These are phyloP conservation scores for Calonectria fujianensis DNA, from an alignment of 2,329 filamentous ascomycete species.

Conservation along the genomic window DNA sequence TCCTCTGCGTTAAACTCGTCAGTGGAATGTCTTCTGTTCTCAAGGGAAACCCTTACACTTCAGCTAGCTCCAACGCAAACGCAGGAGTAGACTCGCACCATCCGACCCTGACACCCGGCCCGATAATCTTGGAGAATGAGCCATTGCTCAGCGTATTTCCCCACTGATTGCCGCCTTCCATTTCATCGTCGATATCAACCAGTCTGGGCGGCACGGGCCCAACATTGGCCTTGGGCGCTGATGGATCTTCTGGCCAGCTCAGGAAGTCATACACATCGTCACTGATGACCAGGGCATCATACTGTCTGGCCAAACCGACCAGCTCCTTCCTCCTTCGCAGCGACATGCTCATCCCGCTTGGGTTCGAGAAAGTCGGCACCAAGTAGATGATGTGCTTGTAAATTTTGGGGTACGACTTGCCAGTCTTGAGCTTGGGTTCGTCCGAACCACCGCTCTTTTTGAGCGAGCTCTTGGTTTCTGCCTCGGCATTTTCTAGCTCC, in stretches of 20 bases:
- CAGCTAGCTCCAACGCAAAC: conserved; percentile 7
- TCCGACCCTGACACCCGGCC: conserved; percentile 75
- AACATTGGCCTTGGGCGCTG: conserved; percentile 60
- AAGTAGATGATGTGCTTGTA: conserved; percentile 82
- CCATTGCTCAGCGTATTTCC: conserved; percentile 80
- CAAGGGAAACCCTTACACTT: conserved; percentile 2
- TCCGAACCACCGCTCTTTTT: not conserved
- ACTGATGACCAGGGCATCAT: conserved; percentile 79
- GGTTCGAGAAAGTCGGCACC: conserved; percentile 83
- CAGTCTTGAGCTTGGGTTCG: conserved; percentile 25
- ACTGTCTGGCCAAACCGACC: conserved; percentile 76
- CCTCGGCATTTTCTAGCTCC: conserved; percentile 4
- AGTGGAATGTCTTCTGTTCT: not conserved
- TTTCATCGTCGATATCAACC: conserved; percentile 18
- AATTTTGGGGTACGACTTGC: conserved; percentile 61
- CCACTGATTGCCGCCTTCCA: conserved; percentile 60
- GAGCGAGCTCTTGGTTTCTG: not conserved
- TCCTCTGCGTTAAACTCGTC: not conserved
- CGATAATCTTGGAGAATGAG: conserved; percentile 80
- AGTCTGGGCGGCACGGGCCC: conserved; percentile 24
- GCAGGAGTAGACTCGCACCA: conserved; percentile 32
- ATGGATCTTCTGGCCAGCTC: conserved; percentile 72
- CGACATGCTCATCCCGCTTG: conserved; percentile 79
- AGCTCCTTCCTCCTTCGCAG: conserved; percentile 72
- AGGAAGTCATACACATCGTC: conserved; percentile 86